These are phyloP conservation scores for Dendrobium catenatum DNA, from an alignment of 106 monocot genomes.

Conservation along the genomic window DNA sequence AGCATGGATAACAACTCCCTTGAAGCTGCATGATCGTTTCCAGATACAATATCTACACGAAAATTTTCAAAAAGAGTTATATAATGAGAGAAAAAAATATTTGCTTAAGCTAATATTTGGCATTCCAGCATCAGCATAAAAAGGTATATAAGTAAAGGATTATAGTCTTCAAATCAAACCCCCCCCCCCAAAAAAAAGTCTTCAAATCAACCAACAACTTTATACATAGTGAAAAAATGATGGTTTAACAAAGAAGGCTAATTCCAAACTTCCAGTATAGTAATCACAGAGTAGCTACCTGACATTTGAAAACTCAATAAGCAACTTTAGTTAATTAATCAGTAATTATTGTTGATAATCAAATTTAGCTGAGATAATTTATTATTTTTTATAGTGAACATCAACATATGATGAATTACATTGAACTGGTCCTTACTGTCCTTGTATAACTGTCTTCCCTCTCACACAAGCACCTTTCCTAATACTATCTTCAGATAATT, in stretches of 20 bases:
- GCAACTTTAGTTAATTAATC: neutral
- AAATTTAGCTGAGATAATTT: neutral
- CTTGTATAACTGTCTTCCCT: no score
- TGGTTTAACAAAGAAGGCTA: neutral
- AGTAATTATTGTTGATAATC: neutral
- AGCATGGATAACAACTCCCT: neutral
- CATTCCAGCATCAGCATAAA: neutral
- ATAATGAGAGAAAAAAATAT: neutral
- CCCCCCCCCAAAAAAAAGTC: neutral
- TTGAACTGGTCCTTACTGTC: no score
- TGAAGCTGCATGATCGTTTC: neutral
- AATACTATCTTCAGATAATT: no score
- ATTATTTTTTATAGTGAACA: no score
- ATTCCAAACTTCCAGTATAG: neutral
- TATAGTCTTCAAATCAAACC: neutral
- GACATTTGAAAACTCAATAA: neutral
- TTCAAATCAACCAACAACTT: neutral
- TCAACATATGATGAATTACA: no score
- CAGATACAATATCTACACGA: conserved; percentile 5
- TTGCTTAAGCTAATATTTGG: neutral
- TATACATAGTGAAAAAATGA: neutral
- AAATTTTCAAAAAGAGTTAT: neutral
- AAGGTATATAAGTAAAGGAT: neutral
- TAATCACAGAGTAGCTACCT: neutral
- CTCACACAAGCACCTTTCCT: no score